Base-by-base conservation (phyloP, 2,329 filamentous ascomycete genomes). In the Aspergillus puulaauensis region DNA sequence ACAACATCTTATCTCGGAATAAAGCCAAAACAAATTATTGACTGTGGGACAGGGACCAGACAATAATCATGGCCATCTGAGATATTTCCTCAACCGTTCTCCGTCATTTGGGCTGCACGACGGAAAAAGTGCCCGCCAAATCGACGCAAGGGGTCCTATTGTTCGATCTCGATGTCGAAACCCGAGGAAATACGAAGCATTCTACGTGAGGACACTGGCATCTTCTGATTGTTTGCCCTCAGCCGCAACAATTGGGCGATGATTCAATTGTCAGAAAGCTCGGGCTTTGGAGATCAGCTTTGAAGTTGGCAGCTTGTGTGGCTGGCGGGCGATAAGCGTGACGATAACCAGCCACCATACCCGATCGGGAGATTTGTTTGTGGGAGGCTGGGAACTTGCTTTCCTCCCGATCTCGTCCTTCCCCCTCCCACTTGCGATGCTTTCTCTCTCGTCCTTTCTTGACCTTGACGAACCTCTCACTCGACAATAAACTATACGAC, bases 321-420 rank as follows among this genome's bases (percentile, higher is more conserved):
- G 61, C 61, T 64, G 59, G 50, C 70, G 65, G 65, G 58, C 60
- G 55, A 51, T 57, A 58, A 48, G 37, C 58, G 58, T 57, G 64
- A 60, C 60, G 58, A 61, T 69, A 68, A 57, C 12, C 59, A 47
- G 52, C 64, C 65, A 56, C 68, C 61, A 65, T 68, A 52, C 73
- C 71, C n/a, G 47, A 71, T 73, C 54, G 62, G 70, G 73, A 75
- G 70, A 75, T 75, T 75, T 75, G 73, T 75, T 75, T 71, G 52
- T 54, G 52, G 43, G 52, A 54, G 52, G 52, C 52, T 48, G 52
- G 52, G 52, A 21, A 40, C 15, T 14, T 19, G 19, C 37, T 52
- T 61, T 63, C 56, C 53, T 61, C 56, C 59, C 60, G 54, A 56
- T 58, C 60, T 63, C 59, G 61, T 58, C 43, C 43, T 35, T 40